phyloP scores from a whole-genome alignment of 257 asterid genomes.

The Nicotiana noctiflora region DNA sequence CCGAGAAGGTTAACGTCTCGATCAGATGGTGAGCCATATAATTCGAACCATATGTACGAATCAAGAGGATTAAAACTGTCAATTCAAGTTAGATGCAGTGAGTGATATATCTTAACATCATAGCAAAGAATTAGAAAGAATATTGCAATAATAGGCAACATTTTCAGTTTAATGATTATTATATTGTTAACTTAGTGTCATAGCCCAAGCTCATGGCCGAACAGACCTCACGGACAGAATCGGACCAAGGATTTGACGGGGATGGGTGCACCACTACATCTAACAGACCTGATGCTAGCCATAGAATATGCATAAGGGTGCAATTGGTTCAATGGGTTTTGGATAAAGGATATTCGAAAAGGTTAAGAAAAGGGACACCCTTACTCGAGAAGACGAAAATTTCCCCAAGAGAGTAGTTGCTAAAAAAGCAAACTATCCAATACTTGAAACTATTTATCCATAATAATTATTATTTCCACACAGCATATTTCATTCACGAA shows the following conservation, averaged over 20 bases:
- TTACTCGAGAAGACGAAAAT: no score
- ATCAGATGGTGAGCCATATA: slow-evolving; percentile 87
- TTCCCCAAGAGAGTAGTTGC: no score
- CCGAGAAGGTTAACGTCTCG: slow-evolving; percentile 91
- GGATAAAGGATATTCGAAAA: no score
- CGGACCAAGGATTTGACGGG: no score
- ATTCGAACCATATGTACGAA: slow-evolving; percentile 89
- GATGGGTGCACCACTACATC: no score
- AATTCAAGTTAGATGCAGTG: slow-evolving; percentile 11
- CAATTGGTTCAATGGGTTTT: no score
- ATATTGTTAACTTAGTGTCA: not conserved
- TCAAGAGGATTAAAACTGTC: slow-evolving; percentile 90
- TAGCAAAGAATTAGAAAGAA: not conserved
- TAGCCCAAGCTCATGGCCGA: no score
- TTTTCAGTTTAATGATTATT: not conserved
- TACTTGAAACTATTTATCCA: not conserved
- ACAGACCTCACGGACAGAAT: no score
- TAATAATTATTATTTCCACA: not conserved
- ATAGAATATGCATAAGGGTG: no score
- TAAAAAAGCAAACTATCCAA: not conserved
- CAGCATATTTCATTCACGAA: not conserved
- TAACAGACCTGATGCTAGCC: no score
- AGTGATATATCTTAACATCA: slow-evolving; percentile 7
- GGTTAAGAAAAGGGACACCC: no score
- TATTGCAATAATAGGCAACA: not conserved